Base-by-base conservation (phyloP, 2,329 filamentous ascomycete genomes). In the Xylaria hypoxylon region DNA sequence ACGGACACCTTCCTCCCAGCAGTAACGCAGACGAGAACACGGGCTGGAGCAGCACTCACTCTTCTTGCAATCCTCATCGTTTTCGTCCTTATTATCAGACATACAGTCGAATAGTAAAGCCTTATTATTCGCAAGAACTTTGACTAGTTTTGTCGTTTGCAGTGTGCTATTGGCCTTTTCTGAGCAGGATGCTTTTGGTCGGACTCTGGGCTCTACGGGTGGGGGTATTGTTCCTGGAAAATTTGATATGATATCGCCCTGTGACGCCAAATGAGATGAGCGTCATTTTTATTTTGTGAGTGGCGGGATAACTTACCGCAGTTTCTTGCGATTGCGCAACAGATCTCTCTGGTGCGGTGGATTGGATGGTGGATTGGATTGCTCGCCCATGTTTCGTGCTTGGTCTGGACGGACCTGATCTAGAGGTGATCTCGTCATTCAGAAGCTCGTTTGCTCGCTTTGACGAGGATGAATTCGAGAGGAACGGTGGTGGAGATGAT, bases 41-140 rank as follows among this genome's bases (percentile, higher is more conserved):
- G 19, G 26, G 33, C 19, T n/a, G 3, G 51, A 47, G 6, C 2
- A 26, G 13, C 2, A 56, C 62, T 65, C 15, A 65, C 62, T 15
- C 5, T 15, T 13, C n/a, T 44, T 28, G 19, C 56, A 51, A 15
- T 51, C 33, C 5, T 51, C 42, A 4, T 51, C 26, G 2, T 56
- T 33, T 22, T 35, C 56, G 19, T 44, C 8, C 24, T 50, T 17
- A 5, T 15, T 26, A 10, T 53, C 62, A 2, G 7, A 13, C 1
- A 65, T 24, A 26, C 57, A 61, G 0, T 11, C 24, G 5, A 28
- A 56, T 15, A 56, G 24, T 15, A 61, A 45, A 0, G 19, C 38
- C 56, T 56, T 56, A 11, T 56, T 31, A 15, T 44, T 65, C 0
- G 13, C 5, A 24, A 61, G 62, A n/a, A 56, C 22, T 10, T 61